Evolutionary conservation across 2,329 filamentous ascomycete genomes (phyloP).

Genomic region (Neonectria ditissima): DNA sequence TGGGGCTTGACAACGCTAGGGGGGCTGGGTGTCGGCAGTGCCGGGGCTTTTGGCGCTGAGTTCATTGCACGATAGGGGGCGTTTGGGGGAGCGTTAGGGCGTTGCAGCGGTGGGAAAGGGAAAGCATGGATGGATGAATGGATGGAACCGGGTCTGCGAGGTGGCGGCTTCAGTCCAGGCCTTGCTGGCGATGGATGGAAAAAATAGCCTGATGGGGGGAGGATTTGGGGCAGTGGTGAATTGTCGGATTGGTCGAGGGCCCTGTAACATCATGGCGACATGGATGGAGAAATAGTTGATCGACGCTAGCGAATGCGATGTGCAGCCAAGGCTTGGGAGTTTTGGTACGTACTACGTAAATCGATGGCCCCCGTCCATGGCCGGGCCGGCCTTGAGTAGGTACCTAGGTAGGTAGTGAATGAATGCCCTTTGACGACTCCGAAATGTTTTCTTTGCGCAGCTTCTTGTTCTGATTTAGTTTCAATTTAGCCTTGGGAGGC

Average conservation of each 20-base stretch:
- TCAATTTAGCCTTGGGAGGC: no score
- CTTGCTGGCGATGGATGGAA: slow-evolving; percentile 1
- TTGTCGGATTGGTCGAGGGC: background rate
- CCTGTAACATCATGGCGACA: background rate
- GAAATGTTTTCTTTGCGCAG: background rate
- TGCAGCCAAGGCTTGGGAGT: slow-evolving; percentile 4
- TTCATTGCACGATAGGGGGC: slow-evolving; percentile 52
- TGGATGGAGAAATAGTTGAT: background rate
- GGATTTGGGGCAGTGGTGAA: slow-evolving; percentile 5
- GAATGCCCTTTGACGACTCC: no score
- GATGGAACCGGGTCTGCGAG: no score
- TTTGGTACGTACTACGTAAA: no score
- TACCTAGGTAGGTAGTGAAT: no score
- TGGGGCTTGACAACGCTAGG: slow-evolving; percentile 60
- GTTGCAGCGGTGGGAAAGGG: background rate
- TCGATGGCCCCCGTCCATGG: background rate
- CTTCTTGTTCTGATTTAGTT: background rate
- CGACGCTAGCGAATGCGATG: slow-evolving; percentile 7
- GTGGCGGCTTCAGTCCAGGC: background rate
- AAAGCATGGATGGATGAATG: no score
- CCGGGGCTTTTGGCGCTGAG: slow-evolving; percentile 61
- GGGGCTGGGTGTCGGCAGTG: slow-evolving; percentile 58
- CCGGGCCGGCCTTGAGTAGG: background rate
- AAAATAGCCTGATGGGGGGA: background rate
- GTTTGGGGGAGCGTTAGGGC: background rate